Conservation (phyloP, 2,329 filamentous ascomycete species). For the Ambrosiella xylebori region DNA sequence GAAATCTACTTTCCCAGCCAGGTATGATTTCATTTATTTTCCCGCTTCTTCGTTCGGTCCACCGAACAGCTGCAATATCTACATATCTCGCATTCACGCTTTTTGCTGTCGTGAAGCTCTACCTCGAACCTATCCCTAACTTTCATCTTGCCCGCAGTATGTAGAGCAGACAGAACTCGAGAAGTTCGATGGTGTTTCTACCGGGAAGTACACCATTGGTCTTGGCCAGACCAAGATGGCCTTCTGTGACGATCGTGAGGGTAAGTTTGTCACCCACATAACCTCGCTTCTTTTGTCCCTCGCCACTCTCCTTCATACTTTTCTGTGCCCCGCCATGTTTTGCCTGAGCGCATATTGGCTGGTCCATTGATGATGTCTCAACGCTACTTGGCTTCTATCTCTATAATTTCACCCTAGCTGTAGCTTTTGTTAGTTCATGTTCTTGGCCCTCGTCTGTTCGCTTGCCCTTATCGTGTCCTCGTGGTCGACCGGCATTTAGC, state of each 20-base stretch:
- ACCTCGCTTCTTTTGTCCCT: constrained; percentile 4
- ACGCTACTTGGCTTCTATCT: background rate
- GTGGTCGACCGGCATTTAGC: background rate
- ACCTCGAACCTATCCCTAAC: background rate
- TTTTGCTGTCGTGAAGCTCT: background rate
- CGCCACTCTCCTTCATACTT: background rate
- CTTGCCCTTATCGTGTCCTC: background rate
- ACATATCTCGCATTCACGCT: background rate
- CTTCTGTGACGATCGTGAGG: constrained; percentile 81
- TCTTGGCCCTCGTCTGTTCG: background rate
- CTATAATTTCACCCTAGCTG: background rate
- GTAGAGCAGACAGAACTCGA: constrained; percentile 71
- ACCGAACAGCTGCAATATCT: background rate
- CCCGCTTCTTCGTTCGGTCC: background rate
- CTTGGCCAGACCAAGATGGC: constrained; percentile 84
- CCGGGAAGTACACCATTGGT: constrained; percentile 81
- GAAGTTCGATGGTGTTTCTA: constrained; percentile 67
- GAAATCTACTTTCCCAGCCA: constrained; percentile 78
- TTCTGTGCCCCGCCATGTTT: background rate
- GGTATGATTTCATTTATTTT: constrained; percentile 34
- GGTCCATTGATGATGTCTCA: background rate
- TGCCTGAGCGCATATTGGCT: background rate
- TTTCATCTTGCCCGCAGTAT: constrained; percentile 35
- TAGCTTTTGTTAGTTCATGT: background rate
- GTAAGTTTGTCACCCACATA: constrained; percentile 28